phyloP scores from a whole-genome alignment of 257 asterid species.

The Solanum gandarillasii region DNA sequence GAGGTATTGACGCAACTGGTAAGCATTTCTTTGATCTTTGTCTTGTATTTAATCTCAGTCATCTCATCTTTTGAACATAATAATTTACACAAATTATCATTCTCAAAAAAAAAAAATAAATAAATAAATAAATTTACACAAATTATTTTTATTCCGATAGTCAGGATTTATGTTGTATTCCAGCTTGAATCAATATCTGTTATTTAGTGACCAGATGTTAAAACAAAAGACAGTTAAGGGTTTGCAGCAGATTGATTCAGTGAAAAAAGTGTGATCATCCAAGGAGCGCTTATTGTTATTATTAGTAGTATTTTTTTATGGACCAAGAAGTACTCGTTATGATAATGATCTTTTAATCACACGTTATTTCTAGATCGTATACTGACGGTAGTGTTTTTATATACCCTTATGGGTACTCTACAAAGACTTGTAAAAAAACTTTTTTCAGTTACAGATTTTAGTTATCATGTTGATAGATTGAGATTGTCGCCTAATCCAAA shows the following conservation, averaged over 20 bases:
- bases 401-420: neutral
- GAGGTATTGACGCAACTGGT: constrained; percentile 99
- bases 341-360: neutral
- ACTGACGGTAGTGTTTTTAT: neutral
- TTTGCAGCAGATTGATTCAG: neutral
- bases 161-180: neutral
- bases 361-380: neutral
- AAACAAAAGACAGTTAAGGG: neutral
- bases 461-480: neutral
- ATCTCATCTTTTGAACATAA: neutral
- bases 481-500: neutral
- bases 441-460: neutral
- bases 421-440: neutral
- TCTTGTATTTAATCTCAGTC: neutral
- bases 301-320: neutral
- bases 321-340: neutral
- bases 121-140: neutral
- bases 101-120: no score
- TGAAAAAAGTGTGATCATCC: neutral
- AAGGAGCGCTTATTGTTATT: neutral
- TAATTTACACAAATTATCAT: neutral
- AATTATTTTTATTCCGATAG: neutral
- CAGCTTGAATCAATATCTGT: neutral
- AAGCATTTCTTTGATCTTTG: constrained; percentile 13
- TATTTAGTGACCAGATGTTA: neutral